A percentile compares a stretch with the other conserved stretches of the same genome.
These are phyloP conservation scores for Colletotrichum sp. DNA, from an alignment of 2,329 filamentous ascomycete species.

Conservation along the genomic window DNA sequence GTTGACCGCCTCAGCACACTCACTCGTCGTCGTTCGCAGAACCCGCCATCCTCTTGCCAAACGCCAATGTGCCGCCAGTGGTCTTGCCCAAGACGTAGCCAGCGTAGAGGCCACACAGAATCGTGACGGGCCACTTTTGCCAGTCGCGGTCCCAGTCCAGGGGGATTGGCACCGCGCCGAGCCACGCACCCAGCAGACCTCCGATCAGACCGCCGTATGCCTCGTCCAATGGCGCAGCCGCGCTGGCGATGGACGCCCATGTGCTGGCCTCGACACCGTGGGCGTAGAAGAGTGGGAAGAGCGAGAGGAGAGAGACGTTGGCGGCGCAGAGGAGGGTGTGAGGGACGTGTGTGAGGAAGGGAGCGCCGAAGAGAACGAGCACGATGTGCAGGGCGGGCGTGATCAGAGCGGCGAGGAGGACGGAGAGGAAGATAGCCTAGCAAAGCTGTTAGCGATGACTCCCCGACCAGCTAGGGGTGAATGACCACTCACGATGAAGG, in stretches of 20 bases:
- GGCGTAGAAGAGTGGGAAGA: slow-evolving; percentile 83
- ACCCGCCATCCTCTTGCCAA: slow-evolving; percentile 45
- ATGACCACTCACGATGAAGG: slow-evolving; percentile 47
- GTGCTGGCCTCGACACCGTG: slow-evolving; percentile 76
- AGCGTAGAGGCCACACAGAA: slow-evolving; percentile 80
- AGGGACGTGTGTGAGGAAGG: slow-evolving; percentile 77
- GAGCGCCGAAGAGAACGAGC: slow-evolving; percentile 89
- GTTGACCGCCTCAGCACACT: background rate
- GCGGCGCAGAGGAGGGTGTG: slow-evolving; percentile 82
- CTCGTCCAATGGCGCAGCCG: slow-evolving; percentile 77
- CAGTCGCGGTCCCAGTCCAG: slow-evolving; percentile 99
- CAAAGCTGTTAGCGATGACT: background rate
- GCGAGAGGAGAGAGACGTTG: slow-evolving; percentile 79
- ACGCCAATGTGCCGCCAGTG: slow-evolving; percentile 56
- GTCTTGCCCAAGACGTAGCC: slow-evolving; percentile 77
- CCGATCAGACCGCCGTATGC: slow-evolving; percentile 84
- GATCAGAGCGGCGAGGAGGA: slow-evolving; percentile 70
- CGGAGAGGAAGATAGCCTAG: slow-evolving; percentile 50
- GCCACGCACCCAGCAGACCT: slow-evolving; percentile 81
- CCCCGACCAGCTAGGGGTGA: background rate
- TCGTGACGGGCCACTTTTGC: slow-evolving; percentile 97
- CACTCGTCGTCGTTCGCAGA: slow-evolving; percentile 4
- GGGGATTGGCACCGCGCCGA: slow-evolving; percentile 93
- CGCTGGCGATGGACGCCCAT: slow-evolving; percentile 73
- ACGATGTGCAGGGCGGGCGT: slow-evolving; percentile 66